A percentile compares a stretch with the other conserved stretches of the same genome.
phyloP scores from a whole-genome alignment of 805 yeast genomes.

The Ogataea paradorogensis region DNA sequence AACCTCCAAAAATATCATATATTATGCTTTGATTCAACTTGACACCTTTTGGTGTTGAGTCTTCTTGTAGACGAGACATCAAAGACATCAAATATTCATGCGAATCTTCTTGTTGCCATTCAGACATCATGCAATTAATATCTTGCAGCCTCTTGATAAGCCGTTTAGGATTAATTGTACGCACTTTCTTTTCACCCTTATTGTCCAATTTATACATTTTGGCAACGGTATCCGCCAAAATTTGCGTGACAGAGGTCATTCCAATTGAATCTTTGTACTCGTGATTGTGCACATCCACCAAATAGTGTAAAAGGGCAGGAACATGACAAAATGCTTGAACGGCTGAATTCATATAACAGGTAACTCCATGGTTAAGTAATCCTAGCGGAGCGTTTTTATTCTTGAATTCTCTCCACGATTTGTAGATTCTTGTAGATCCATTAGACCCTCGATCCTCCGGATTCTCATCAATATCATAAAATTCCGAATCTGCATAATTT shows the following conservation, averaged over 20 bases:
- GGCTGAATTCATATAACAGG: slow-evolving; percentile 95
- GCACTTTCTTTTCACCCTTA: slow-evolving; percentile 34
- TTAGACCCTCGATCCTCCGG: slow-evolving; percentile 63
- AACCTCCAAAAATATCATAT: slow-evolving; percentile 93
- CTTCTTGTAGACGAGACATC: slow-evolving; percentile 85
- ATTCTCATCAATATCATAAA: slow-evolving; percentile 58
- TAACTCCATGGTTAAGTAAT: slow-evolving; percentile 85
- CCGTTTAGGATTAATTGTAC: slow-evolving; percentile 70
- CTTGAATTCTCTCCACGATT: slow-evolving; percentile 65
- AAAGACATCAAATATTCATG: slow-evolving; percentile 96
- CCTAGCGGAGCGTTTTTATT: slow-evolving; percentile 63
- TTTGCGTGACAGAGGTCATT: slow-evolving; percentile 59
- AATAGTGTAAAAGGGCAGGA: slow-evolving; percentile 85
- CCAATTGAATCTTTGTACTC: slow-evolving; percentile 46
- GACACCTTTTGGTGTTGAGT: slow-evolving; percentile 84
- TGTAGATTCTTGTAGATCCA: slow-evolving; percentile 53
- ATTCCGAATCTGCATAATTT: slow-evolving; percentile 35
- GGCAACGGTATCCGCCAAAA: slow-evolving; percentile 63
- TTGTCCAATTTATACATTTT: slow-evolving; percentile 66
- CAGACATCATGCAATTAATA: slow-evolving; percentile 93
- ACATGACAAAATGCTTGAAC: slow-evolving; percentile 87
- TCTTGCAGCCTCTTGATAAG: slow-evolving; percentile 71
- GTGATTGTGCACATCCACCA: slow-evolving; percentile 60
- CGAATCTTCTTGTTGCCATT: slow-evolving; percentile 97
- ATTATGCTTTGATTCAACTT: slow-evolving; percentile 78